These are phyloP conservation scores for Fulvia fulva DNA, from an alignment of 2,329 filamentous ascomycete genomes.

Conservation along the genomic window DNA sequence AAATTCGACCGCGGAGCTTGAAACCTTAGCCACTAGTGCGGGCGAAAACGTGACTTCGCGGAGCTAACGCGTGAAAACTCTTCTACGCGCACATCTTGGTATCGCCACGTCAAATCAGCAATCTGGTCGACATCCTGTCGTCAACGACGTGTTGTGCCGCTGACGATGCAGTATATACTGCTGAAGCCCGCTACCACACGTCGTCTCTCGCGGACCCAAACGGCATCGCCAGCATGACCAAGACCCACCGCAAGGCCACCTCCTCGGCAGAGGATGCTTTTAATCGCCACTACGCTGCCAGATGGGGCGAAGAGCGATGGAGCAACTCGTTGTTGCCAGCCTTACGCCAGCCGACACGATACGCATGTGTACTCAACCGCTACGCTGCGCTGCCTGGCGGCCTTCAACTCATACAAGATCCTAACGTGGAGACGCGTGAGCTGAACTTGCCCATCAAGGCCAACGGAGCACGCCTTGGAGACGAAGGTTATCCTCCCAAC, in stretches of 20 bases:
- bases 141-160: neutral
- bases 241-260: slow-evolving; percentile 23
- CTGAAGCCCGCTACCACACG: neutral
- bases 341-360: slow-evolving; percentile 22
- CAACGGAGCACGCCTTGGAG: neutral
- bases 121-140: neutral
- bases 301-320: slow-evolving; percentile 31
- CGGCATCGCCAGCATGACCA: slow-evolving; percentile 22
- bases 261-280: slow-evolving; percentile 27
- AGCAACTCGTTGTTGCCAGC: slow-evolving; percentile 26
- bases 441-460: slow-evolving; percentile 4
- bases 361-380: slow-evolving; percentile 29
- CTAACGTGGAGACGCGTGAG: slow-evolving; percentile 7
- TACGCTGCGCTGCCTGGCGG: slow-evolving; percentile 21
- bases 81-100: neutral
- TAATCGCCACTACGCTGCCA: slow-evolving; percentile 29
- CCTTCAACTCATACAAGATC: slow-evolving; percentile 12
- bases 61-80: neutral
- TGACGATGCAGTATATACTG: neutral
- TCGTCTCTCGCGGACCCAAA: neutral
- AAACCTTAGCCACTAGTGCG: neutral
- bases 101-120: neutral
- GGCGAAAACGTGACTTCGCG: neutral
- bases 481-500: slow-evolving; percentile 3
- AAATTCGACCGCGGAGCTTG: neutral